Percentiles rank a stretch among this genome's conserved stretches.
Conservation (phyloP, 352 stramenopile genomes). For the Phytopythium mirpurense region DNA sequence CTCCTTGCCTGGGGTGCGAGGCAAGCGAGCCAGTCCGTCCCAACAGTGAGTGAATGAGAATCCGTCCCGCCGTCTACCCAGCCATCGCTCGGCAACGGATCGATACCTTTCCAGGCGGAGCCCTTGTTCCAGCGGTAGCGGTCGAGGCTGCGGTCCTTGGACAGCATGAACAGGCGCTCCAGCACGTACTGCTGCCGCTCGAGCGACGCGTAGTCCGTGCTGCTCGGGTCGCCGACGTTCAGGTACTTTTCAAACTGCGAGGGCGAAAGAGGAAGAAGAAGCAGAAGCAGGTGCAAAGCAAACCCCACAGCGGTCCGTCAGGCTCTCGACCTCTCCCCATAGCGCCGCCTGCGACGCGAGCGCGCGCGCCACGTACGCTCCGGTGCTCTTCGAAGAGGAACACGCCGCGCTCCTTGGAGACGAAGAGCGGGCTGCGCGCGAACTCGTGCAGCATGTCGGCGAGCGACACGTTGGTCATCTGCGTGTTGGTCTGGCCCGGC, state of each 20-base stretch:
- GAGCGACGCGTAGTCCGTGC: slow-evolving; percentile 63
- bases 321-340: too few relatives aligned
- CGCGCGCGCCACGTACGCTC: slow-evolving; percentile 60
- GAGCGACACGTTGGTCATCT: slow-evolving; percentile 82
- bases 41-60: background rate
- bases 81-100: background rate
- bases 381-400: slow-evolving; percentile 80
- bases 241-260: slow-evolving; percentile 85
- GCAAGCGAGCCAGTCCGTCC: too few relatives aligned
- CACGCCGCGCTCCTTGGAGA: slow-evolving; percentile 67
- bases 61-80: too few relatives aligned
- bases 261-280: slow-evolving; percentile 8
- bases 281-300: background rate
- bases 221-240: slow-evolving; percentile 72
- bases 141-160: slow-evolving; percentile 80
- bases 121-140: slow-evolving; percentile 83
- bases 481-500: slow-evolving; percentile 50
- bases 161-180: slow-evolving; percentile 81
- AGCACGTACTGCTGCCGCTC: slow-evolving; percentile 83
- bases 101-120: slow-evolving; percentile 57
- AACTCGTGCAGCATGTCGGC: slow-evolving; percentile 67
- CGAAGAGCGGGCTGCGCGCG: slow-evolving; percentile 63
- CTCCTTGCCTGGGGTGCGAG: slow-evolving; percentile 50
- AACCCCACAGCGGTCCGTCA: slow-evolving; percentile 4
- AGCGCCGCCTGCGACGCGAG: too few relatives aligned